A percentile compares a stretch with the other conserved stretches of the same genome.
These are phyloP conservation scores for Endocarpon pusillum DNA, from an alignment of 495 filamentous ascomycete genomes.

Conservation along the genomic window DNA sequence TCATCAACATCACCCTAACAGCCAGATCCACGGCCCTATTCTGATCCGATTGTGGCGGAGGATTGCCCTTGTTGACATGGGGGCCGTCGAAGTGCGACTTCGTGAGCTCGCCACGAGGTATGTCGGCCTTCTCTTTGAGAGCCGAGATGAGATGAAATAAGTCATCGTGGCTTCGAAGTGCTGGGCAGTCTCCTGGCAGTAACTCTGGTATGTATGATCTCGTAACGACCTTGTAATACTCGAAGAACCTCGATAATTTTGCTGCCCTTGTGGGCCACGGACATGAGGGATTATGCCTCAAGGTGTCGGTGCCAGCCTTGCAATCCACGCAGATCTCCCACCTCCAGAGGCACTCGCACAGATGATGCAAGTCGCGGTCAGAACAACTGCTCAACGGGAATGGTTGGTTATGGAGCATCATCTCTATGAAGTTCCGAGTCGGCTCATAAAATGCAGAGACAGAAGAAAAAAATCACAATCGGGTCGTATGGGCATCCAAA, in stretches of 20 bases:
- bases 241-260: conserved; percentile 15
- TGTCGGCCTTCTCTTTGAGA: conserved; percentile 6
- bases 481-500: too few relatives aligned
- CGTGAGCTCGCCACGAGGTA: conserved; percentile 1
- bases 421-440: too few relatives aligned
- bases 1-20: conserved; percentile 18
- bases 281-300: conserved; percentile 5
- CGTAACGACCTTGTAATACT: conserved; percentile 14
- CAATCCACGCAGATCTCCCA: conserved; percentile 13
- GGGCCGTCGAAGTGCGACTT: background rate
- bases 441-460: too few relatives aligned
- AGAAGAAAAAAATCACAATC: too few relatives aligned
- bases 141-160: conserved; percentile 12
- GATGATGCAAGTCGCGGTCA: conserved; percentile 6
- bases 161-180: conserved; percentile 13
- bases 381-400: background rate
- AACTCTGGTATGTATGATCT: conserved; percentile 13
- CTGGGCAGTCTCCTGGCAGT: conserved; percentile 5
- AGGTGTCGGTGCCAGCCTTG: conserved; percentile 1
- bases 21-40: conserved; percentile 16
- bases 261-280: conserved; percentile 7
- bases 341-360: conserved; percentile 13
- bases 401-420: background rate
- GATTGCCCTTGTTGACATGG: background rate
- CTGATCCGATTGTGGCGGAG: conserved; percentile 6